phyloP scores from a whole-genome alignment of 2,329 filamentous ascomycete species.

The Talaromyces sp. region DNA sequence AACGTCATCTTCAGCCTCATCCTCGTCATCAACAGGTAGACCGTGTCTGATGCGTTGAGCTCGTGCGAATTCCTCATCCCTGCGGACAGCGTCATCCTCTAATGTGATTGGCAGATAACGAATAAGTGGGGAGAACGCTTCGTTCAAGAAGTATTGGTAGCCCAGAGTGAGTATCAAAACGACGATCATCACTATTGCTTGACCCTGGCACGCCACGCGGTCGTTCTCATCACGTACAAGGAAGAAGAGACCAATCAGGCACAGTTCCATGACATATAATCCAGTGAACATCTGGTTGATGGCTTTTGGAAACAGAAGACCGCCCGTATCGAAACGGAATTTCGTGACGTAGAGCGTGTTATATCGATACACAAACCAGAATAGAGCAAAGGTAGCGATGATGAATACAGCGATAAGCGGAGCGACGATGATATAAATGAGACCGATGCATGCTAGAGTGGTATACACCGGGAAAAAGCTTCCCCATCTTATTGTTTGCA shows the following conservation, averaged over 20 bases:
- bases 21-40: constrained; percentile 53
- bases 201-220: constrained; percentile 62
- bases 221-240: constrained; percentile 60
- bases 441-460: constrained; percentile 87
- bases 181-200: constrained; percentile 82
- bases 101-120: constrained; percentile 90
- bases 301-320: constrained; percentile 83
- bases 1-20: constrained; percentile 50
- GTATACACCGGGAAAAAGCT: constrained; percentile 95
- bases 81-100: constrained; percentile 89
- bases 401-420: constrained; percentile 92
- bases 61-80: constrained; percentile 82
- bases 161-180: constrained; percentile 65
- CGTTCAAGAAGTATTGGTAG: constrained; percentile 78
- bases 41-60: constrained; percentile 70
- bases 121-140: constrained; percentile 79
- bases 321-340: constrained; percentile 86
- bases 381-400: constrained; percentile 81
- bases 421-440: constrained; percentile 85
- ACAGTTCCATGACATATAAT: constrained; percentile 90
- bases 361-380: constrained; percentile 96
- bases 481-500: constrained; percentile 82
- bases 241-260: constrained; percentile 86
- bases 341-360: constrained; percentile 93
- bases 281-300: constrained; percentile 96